Base-by-base conservation (phyloP, 768 basidiomycete genomes). In the Lentinus brumalis region DNA sequence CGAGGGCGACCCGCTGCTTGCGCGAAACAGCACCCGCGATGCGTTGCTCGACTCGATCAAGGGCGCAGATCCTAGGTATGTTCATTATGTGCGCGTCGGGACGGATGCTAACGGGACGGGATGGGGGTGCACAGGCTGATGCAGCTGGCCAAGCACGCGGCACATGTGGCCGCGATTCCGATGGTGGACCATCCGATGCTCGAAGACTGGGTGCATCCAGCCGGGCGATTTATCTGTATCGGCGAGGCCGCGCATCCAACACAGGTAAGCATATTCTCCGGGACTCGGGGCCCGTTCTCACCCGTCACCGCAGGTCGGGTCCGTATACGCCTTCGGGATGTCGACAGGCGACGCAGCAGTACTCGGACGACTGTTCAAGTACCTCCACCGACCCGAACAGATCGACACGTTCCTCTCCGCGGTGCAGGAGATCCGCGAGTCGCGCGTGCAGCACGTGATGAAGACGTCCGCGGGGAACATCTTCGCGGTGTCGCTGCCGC, bases 231-330 rank as follows among this genome's bases (percentile, higher is more conserved):
- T 1, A 53, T 73, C 47, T 59, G 71, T 40, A 63, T 74, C 56
- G 75, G 75, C 46, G 73, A 75, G 50, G 71, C 71, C n/a, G 72
- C 71, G 7, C 75, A 77, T 60, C 69, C 74, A 2, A 69, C 70
- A 57, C 67, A 68, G 3, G 72, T 72, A 31, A 41, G 69, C 57
- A 38, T 32, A 47, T 47, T 3, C 29, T 53, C 21, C 42, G 14
- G 26, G 14, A 21, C 52, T 21, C 12, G 18, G 32, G 9, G 10
- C 50, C 29, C 7, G 18, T 44, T 40, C 39, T 14, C 41, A 15
- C 40, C 0, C 35, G 14, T n/a, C 18, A 16, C 5, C 12, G 4
- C 57, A 62, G 63, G 44, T 46, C 31, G 63, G 63, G 12, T 62
- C 62, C 3, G 6, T 57, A 50, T 64, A 62, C 53, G 30, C 61